Base-by-base conservation (phyloP, 202 grass and related monocot species). In the Setaria italica region DNA sequence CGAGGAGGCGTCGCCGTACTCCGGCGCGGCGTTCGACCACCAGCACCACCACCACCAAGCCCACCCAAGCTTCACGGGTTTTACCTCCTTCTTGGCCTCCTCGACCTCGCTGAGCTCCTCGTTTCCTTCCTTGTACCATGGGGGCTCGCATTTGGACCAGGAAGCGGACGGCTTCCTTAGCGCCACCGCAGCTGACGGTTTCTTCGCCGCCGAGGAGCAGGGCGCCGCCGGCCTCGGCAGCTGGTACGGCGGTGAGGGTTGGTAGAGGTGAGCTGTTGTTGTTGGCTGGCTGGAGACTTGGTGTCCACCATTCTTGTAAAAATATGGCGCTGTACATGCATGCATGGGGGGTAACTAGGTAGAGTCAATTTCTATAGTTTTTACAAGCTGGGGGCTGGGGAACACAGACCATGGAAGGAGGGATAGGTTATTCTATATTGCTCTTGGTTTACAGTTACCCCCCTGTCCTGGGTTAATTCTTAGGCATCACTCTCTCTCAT, bases 171-270 rank as follows among this genome's bases (percentile, higher is more conserved):
- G 53, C 4, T 54, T 87, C 80, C 70, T 89, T 65, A 35, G 43
- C 65, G 41, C n/a, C 65, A 3, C 20, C 53, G 14, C 9, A 30
- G 4, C 17, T 39, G 59, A 68, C 49, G 21, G 42, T 1, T 73
- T 83, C 85, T 90, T 94, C 47, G 19, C 84, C 8, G 82, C 84
- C 6, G 82, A 83, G 46, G 83, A 93, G 41, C 85, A 88, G 46
- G 56, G 79, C 62, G 15, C 67, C 6, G 77, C 10, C 25, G 59
- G 85, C 6, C 71, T 67, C 78, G 66, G 66, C n/a, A 53, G 79
- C 67, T 94, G 92, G 92, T 92, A 87, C 81, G 78, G 84, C 56
- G 11, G 66, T 15, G 72, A 84, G 13, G 91, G 80, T 56, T 89
- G 88, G 63, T 85, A 87, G 85, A 14, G 41, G 29, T 80, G 65